Conservation (phyloP, 805 yeast species). For the Saturnispora kantuleensis region DNA sequence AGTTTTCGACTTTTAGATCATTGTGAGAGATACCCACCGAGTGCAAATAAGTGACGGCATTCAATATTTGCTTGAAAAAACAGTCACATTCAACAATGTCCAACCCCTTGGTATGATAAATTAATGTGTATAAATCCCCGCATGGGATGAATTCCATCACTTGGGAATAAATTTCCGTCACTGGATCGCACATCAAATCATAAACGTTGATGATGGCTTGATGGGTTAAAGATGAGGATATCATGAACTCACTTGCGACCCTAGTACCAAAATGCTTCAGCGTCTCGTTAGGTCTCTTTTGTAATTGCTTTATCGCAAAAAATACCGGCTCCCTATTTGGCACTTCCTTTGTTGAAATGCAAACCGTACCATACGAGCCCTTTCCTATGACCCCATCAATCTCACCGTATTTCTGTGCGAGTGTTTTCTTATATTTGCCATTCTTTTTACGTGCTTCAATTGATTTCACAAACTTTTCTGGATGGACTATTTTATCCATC, state of each 20-base stretch:
- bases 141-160: conserved; percentile 95
- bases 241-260: conserved; percentile 83
- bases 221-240: conserved; percentile 67
- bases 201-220: conserved; percentile 68
- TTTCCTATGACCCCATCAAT: conserved; percentile 40
- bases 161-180: conserved; percentile 65
- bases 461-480: conserved; percentile 27
- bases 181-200: conserved; percentile 68
- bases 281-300: conserved; percentile 50
- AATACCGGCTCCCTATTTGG: conserved; percentile 34
- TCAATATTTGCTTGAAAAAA: conserved; percentile 74
- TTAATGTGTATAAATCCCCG: conserved; percentile 63
- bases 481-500: conserved; percentile 37
- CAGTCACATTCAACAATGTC: conserved; percentile 74
- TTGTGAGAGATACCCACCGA: conserved; percentile 90
- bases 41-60: conserved; percentile 80
- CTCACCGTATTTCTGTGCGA: conserved; percentile 40
- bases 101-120: conserved; percentile 41
- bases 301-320: conserved; percentile 71
- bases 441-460: conserved; percentile 10
- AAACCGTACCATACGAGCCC: conserved; percentile 40
- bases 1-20: conserved; percentile 84
- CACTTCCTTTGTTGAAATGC: conserved; percentile 33
- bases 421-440: conserved; percentile 25
- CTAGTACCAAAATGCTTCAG: conserved; percentile 54